Percentiles rank a stretch among this genome's conserved stretches.
Evolutionary conservation across 2,329 filamentous ascomycete species (phyloP).

Genomic region (Talaromyces sp.): DNA sequence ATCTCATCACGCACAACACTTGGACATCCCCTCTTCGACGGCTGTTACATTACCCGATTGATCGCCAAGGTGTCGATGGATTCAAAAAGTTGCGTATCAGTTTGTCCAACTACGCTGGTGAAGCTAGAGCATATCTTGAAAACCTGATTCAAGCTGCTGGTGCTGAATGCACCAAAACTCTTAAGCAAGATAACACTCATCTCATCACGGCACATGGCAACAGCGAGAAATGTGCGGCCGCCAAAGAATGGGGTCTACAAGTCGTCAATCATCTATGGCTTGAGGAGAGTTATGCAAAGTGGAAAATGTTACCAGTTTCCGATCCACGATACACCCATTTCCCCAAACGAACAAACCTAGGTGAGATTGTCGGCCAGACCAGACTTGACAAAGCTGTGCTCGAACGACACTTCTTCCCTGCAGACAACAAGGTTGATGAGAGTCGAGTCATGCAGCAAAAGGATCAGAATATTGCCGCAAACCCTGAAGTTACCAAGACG

Average conservation of each 20-base stretch:
- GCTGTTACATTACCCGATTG: constrained; percentile 85
- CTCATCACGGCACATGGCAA: constrained; percentile 84
- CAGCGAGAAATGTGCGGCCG: constrained; percentile 91
- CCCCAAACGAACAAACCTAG: constrained; percentile 82
- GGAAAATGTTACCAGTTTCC: constrained; percentile 70
- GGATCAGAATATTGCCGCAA: constrained; percentile 33
- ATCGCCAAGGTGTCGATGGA: constrained; percentile 71
- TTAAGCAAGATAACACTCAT: constrained; percentile 94
- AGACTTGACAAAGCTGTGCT: constrained; percentile 70
- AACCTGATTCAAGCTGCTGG: constrained; percentile 83
- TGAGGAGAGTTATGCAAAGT: constrained; percentile 93
- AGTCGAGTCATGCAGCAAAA: constrained; percentile 37
- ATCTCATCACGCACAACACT: constrained; percentile 80
- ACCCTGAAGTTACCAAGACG: constrained; percentile 17
- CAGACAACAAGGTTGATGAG: constrained; percentile 28
- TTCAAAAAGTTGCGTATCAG: constrained; percentile 78
- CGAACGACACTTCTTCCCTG: constrained; percentile 66
- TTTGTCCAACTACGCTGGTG: constrained; percentile 93
- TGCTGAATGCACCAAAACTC: constrained; percentile 87
- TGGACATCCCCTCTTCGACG: constrained; percentile 84
- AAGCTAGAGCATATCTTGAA: constrained; percentile 88
- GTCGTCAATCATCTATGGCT: constrained; percentile 96
- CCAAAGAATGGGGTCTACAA: constrained; percentile 85
- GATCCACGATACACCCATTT: constrained; percentile 80
- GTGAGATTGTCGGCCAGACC: constrained; percentile 89